phyloP scores from a whole-genome alignment of 371 early-diverging fungal genomes.

The Blakeslea trispora region DNA sequence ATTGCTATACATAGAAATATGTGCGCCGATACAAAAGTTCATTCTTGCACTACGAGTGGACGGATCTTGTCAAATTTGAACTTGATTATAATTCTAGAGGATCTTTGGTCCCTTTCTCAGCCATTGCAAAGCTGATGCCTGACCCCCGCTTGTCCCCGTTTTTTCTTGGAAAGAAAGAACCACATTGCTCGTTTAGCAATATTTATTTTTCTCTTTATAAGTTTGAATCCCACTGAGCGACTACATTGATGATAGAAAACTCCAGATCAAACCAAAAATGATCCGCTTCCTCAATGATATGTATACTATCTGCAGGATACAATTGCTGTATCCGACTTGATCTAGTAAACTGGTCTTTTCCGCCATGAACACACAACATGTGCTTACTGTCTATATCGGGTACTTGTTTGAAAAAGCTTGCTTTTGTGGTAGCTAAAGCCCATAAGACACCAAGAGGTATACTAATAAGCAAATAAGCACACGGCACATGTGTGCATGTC shows the following conservation, averaged over 20 bases:
- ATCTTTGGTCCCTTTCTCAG: too few relatives aligned
- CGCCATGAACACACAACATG: constrained; percentile 36
- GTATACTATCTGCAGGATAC: constrained; percentile 8
- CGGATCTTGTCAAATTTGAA: too few relatives aligned
- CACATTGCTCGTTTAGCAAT: too few relatives aligned
- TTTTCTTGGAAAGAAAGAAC: too few relatives aligned
- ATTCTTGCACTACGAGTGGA: too few relatives aligned
- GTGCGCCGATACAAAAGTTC: too few relatives aligned
- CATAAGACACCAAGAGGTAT: constrained; percentile 44
- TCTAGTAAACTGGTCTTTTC: constrained; percentile 45
- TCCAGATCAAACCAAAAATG: constrained; percentile 45
- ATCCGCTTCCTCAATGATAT: constrained; percentile 31
- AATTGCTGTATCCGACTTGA: constrained; percentile 28
- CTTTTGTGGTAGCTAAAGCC: constrained; percentile 37
- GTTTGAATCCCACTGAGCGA: constrained; percentile 14
- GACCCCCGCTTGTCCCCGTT: too few relatives aligned
- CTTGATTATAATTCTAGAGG: too few relatives aligned
- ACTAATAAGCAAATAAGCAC: constrained; percentile 39
- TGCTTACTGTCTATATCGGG: neutral
- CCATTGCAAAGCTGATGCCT: too few relatives aligned
- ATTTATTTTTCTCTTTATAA: neutral
- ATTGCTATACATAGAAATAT: too few relatives aligned
- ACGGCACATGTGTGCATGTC: constrained; percentile 14
- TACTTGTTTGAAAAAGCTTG: constrained; percentile 30
- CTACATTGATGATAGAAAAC: constrained; percentile 6